Evolutionary conservation across 352 stramenopile genomes (phyloP).

Genomic region (Saprolegnia diclina): DNA sequence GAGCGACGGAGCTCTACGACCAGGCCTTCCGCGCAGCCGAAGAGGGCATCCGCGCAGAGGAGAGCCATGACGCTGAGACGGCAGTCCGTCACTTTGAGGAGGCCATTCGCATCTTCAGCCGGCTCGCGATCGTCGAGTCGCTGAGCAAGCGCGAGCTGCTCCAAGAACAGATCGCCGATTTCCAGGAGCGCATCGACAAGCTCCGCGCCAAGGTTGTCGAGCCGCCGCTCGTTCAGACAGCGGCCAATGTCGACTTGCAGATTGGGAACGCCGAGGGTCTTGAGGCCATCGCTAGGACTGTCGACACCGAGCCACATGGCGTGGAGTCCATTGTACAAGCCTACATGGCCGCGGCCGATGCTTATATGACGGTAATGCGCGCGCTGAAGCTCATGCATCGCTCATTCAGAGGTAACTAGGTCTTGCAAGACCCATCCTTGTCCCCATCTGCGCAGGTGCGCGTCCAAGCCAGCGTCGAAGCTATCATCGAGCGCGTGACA

Average conservation of each 20-base stretch:
- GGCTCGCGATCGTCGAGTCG: conserved; percentile 67
- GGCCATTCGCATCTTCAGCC: conserved; percentile 55
- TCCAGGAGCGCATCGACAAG: conserved; percentile 39
- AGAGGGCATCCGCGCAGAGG: conserved; percentile 34
- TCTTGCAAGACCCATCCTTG: conserved; percentile 1
- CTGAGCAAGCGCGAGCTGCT: conserved; percentile 58
- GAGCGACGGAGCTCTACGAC: conserved; percentile 55
- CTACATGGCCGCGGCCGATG: conserved; percentile 12
- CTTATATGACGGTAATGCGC: conserved; percentile 10
- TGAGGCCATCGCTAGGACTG: neutral
- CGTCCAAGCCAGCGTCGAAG: conserved; percentile 1
- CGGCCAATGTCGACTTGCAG: neutral
- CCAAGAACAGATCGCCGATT: conserved; percentile 46
- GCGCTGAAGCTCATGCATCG: neutral
- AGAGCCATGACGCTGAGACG: conserved; percentile 10
- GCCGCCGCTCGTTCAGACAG: neutral
- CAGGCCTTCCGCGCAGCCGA: conserved; percentile 55
- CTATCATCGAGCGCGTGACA: conserved; percentile 12
- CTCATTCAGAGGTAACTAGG: too few species aligned
- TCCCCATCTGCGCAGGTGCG: neutral
- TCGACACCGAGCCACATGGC: neutral
- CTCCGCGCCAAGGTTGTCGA: conserved; percentile 35
- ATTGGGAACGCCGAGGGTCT: neutral
- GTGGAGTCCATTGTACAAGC: neutral
- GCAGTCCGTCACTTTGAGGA: conserved; percentile 45